phyloP scores from a whole-genome alignment of 2,329 filamentous ascomycete species.

The Pseudogymnoascus pannorum region DNA sequence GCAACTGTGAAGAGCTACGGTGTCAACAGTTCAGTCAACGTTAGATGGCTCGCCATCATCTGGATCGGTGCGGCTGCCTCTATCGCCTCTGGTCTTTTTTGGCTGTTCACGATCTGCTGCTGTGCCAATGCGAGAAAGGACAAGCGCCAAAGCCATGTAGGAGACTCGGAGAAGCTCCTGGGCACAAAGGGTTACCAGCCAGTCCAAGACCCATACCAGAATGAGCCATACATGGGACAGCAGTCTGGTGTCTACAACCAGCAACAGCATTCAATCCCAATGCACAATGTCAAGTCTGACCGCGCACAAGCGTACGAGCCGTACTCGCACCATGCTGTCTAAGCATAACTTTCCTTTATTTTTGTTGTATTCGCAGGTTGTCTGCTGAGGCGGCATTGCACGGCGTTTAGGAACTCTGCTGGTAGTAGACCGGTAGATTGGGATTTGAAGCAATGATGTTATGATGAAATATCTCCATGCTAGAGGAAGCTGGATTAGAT shows the following conservation, averaged over 20 bases:
- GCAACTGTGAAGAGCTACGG: slow-evolving; percentile 62
- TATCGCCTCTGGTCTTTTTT: slow-evolving; percentile 73
- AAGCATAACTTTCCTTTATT: slow-evolving; percentile 20
- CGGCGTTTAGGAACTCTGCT: slow-evolving; percentile 2
- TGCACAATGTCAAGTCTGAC: slow-evolving; percentile 26
- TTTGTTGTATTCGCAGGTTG: background rate
- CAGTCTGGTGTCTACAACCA: slow-evolving; percentile 36
- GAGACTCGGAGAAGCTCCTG: slow-evolving; percentile 25
- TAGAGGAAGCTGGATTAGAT: slow-evolving; percentile 6
- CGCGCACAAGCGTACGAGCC: slow-evolving; percentile 53
- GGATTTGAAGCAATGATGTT: slow-evolving; percentile 1
- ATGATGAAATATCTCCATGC: slow-evolving; percentile 6
- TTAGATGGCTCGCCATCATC: slow-evolving; percentile 59
- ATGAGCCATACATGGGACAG: slow-evolving; percentile 27
- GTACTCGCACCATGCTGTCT: slow-evolving; percentile 49
- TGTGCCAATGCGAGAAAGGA: slow-evolving; percentile 39
- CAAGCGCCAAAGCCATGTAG: slow-evolving; percentile 17
- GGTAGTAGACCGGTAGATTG: background rate
- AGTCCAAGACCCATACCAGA: slow-evolving; percentile 34
- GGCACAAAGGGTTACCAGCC: slow-evolving; percentile 36
- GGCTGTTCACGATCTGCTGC: slow-evolving; percentile 88
- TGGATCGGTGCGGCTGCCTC: slow-evolving; percentile 79
- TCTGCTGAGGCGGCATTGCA: slow-evolving; percentile 5
- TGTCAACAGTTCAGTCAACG: slow-evolving; percentile 60
- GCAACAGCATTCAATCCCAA: slow-evolving; percentile 27